Conservation (phyloP, 140 eudicot species). For the Anethum foeniculum region DNA sequence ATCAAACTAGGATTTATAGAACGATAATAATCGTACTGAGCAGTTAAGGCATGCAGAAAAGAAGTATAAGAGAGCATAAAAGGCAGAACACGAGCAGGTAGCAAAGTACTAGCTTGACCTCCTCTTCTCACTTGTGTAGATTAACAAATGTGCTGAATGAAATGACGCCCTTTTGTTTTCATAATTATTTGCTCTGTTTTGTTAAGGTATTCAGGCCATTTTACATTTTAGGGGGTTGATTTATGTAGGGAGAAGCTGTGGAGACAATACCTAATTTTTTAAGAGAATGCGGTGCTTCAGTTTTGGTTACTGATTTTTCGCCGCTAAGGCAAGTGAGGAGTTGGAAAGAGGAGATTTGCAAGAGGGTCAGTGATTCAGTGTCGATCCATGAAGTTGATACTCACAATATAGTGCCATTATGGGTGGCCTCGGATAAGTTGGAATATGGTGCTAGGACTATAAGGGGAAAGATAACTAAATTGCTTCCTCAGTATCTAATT, state of each 20-base stretch:
- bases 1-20: not conserved
- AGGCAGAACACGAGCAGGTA: not conserved
- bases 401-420: slow-evolving; percentile 83
- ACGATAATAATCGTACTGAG: not conserved
- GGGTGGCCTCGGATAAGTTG: slow-evolving; percentile 85
- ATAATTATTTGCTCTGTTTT: not conserved
- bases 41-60: not conserved
- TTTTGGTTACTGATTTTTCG: slow-evolving; percentile 89
- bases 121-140: not conserved
- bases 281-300: slow-evolving; percentile 69
- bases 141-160: not conserved
- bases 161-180: not conserved
- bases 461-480: slow-evolving; percentile 68
- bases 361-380: slow-evolving; percentile 50
- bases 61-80: not conserved
- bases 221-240: not conserved
- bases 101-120: not conserved
- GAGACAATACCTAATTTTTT: slow-evolving; percentile 83
- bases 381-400: slow-evolving; percentile 95
- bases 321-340: slow-evolving; percentile 71
- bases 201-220: not conserved
- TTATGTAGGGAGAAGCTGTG: slow-evolving; percentile 76
- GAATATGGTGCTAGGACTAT: slow-evolving; percentile 88
- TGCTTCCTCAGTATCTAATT: slow-evolving; percentile 67
- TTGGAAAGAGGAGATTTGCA: slow-evolving; percentile 69